Conservation (phyloP, 192 early-diverging fungal genomes). For the Pilobolus umbonatus region DNA sequence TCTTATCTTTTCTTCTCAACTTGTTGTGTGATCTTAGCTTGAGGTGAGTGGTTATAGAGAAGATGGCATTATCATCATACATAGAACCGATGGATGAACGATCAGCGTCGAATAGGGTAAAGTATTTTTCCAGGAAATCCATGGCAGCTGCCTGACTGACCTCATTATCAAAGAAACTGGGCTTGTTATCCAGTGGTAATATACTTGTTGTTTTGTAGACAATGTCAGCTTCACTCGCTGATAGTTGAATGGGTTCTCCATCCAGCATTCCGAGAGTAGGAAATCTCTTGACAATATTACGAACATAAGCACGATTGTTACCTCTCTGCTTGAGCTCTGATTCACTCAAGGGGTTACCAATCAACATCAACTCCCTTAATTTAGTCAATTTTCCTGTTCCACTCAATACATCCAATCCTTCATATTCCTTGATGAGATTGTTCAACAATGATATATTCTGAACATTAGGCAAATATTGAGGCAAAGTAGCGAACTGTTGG, state of each 20-base stretch:
- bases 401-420: slow-evolving; percentile 35
- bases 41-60: slow-evolving; percentile 28
- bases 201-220: slow-evolving; percentile 15
- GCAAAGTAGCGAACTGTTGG: slow-evolving; percentile 31
- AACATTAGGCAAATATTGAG: slow-evolving; percentile 38
- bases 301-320: slow-evolving; percentile 23
- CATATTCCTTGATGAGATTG: slow-evolving; percentile 34
- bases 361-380: slow-evolving; percentile 38
- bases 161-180: slow-evolving; percentile 38
- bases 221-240: slow-evolving; percentile 3
- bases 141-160: slow-evolving; percentile 24
- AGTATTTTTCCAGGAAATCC: slow-evolving; percentile 37
- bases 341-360: slow-evolving; percentile 37
- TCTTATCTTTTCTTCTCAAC: slow-evolving; percentile 18
- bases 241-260: slow-evolving; percentile 7
- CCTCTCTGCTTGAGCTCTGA: slow-evolving; percentile 32
- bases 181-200: slow-evolving; percentile 10
- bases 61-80: slow-evolving; percentile 37
- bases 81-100: slow-evolving; percentile 21
- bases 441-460: slow-evolving; percentile 41
- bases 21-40: slow-evolving; percentile 6
- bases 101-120: slow-evolving; percentile 34
- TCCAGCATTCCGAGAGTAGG: slow-evolving; percentile 39
- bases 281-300: slow-evolving; percentile 32
- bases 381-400: slow-evolving; percentile 32